Base-by-base conservation (phyloP, 176 grass and related monocot genomes). In the Pharus latifolius region DNA sequence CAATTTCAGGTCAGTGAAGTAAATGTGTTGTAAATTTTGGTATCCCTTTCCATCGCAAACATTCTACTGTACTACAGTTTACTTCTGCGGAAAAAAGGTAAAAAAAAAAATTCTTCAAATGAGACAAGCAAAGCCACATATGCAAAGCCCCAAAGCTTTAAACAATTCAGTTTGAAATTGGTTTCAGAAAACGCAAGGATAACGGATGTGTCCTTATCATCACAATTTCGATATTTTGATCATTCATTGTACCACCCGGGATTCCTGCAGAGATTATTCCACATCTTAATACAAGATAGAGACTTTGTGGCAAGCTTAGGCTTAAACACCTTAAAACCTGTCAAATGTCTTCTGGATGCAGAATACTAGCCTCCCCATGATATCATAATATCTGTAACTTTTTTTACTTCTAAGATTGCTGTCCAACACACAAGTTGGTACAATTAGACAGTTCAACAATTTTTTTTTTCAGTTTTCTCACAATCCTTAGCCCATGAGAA, bases 221-320 rank as follows among this genome's bases (percentile, higher is more conserved):
- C n/a, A n/a, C n/a, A n/a, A n/a, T n/a, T n/a, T n/a, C n/a, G n/a
- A n/a, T n/a, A n/a, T n/a, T n/a, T n/a, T n/a, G n/a, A n/a, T n/a
- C n/a, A n/a, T n/a, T n/a, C n/a, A n/a, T n/a, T n/a, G n/a, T n/a
- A n/a, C n/a, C n/a, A 26, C 6, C 75, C 75, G 75, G 63, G 75
- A 78, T 57, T 78, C 52, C 43, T 78, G 41, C 63, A n/a, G 28
- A 8, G 53, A 58, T 25, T 29, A 78, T 19, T 46, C 20, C 75
- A 45, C 17, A 51, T 56, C 68, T 78, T 49, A 48, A 57, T 68
- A 37, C 75, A 67, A 68, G 75, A 2, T 63, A 59, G 26, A 48
- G 75, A 78, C 52, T 67, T 47, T 26, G 5, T 24, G 18, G 43
- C 23, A 14, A 22, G 52, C 26, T 22, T 44, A 19, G 10, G n/a